Percentiles rank a stretch among this genome's conserved stretches.
Evolutionary conservation across 331 rosid genomes (phyloP).

Genomic region (Malus hybrid): DNA sequence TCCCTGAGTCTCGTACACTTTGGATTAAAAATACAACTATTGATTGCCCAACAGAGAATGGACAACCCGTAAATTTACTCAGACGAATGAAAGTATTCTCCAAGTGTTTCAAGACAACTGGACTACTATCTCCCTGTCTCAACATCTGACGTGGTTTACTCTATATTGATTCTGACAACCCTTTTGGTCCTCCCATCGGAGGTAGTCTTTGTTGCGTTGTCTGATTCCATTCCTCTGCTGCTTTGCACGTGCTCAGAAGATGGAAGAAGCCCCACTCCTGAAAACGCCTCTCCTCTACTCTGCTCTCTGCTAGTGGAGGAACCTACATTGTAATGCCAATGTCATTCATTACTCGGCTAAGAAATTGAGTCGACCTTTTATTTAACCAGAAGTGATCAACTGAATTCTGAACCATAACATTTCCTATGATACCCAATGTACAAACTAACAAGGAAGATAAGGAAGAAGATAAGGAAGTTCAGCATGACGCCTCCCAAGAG

Average conservation of each 20-base stretch:
- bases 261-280: conserved; percentile 25
- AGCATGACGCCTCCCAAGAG: not conserved
- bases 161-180: conserved; percentile 72
- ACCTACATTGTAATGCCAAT: conserved; percentile 23
- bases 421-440: not conserved
- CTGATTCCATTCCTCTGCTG: conserved; percentile 19
- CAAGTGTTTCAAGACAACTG: too few species aligned
- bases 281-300: conserved; percentile 13
- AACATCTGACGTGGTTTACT: conserved; percentile 9
- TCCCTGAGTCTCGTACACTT: too few species aligned
- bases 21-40: too few species aligned
- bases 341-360: not conserved
- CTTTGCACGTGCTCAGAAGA: conserved; percentile 15
- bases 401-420: not conserved
- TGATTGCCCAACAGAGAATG: too few species aligned
- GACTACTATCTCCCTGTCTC: too few species aligned
- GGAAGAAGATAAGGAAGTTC: not conserved
- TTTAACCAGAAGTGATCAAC: not conserved
- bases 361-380: not conserved
- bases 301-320: conserved; percentile 16
- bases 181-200: conserved; percentile 39
- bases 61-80: too few species aligned
- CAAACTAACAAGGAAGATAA: not conserved
- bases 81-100: too few species aligned
- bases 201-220: conserved; percentile 11